phyloP scores from a whole-genome alignment of 768 basidiomycete species.

The Pleurotus tuoliensis region DNA sequence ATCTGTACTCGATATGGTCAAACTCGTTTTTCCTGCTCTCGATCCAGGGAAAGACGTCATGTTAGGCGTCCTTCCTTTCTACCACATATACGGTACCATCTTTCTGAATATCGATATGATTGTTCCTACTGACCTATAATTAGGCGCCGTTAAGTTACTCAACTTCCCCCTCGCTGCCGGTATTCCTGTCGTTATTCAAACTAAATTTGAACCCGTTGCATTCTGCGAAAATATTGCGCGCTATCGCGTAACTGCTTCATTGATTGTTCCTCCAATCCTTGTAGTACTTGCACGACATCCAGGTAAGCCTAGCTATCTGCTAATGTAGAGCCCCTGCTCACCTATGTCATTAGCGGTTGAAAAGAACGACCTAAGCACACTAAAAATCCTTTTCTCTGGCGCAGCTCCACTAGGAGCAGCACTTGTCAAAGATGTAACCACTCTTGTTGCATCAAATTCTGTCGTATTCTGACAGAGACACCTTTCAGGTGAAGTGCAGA shows the following conservation, averaged over 20 bases:
- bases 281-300: conserved; percentile 70
- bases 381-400: conserved; percentile 61
- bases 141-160: conserved; percentile 61
- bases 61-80: conserved; percentile 63
- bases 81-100: conserved; percentile 38
- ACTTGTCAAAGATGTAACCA: conserved; percentile 47
- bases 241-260: conserved; percentile 53
- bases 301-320: conserved; percentile 33
- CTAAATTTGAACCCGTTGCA: conserved; percentile 65
- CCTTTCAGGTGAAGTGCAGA: conserved; percentile 31
- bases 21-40: conserved; percentile 37
- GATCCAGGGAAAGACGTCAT: conserved; percentile 41
- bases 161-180: conserved; percentile 52
- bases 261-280: conserved; percentile 83
- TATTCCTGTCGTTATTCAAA: conserved; percentile 51
- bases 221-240: conserved; percentile 66
- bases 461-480: neutral
- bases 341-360: conserved; percentile 44
- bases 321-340: neutral
- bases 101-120: neutral
- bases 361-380: conserved; percentile 60
- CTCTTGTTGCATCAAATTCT: neutral
- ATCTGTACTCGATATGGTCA: conserved; percentile 50
- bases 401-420: conserved; percentile 77
- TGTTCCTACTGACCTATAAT: neutral